Evolutionary conservation across 2,329 filamentous ascomycete species (phyloP).

Genomic region (Aureobasidium sp.): DNA sequence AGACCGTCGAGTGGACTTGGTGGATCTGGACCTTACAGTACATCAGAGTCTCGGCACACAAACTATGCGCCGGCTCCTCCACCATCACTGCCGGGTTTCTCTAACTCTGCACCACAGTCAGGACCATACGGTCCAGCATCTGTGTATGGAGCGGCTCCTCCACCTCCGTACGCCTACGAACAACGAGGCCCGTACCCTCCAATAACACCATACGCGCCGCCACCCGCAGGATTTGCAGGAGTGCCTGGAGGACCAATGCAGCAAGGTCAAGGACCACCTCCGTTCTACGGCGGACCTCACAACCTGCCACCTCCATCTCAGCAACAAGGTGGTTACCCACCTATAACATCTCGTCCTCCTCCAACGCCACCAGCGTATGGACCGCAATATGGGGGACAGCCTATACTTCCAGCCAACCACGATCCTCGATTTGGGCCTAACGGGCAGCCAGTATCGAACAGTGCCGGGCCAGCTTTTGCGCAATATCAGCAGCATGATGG

Average conservation of each 20-base stretch:
- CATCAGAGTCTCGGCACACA: not conserved
- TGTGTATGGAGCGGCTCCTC: not conserved
- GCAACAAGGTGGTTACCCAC: slow-evolving; percentile 6
- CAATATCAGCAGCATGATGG: slow-evolving; percentile 17
- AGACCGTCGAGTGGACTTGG: not conserved
- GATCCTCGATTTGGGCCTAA: slow-evolving; percentile 22
- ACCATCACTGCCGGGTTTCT: not conserved
- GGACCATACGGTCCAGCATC: slow-evolving; percentile 3
- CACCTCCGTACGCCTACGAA: slow-evolving; percentile 1
- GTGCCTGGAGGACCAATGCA: slow-evolving; percentile 1
- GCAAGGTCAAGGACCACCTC: slow-evolving; percentile 5
- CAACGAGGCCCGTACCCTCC: slow-evolving; percentile 6
- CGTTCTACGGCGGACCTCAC: slow-evolving; percentile 1
- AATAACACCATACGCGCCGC: not conserved
- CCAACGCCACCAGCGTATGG: slow-evolving; percentile 25
- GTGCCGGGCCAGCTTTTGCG: slow-evolving; percentile 16
- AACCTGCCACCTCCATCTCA: slow-evolving; percentile 1
- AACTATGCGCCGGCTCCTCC: not conserved
- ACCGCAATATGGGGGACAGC: slow-evolving; percentile 35
- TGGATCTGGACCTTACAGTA: not conserved
- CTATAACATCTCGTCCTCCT: slow-evolving; percentile 17
- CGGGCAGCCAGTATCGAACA: not conserved
- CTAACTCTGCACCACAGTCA: not conserved
- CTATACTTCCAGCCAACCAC: slow-evolving; percentile 34
- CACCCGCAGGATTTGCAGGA: not conserved